phyloP scores from a whole-genome alignment of 1,284 basidiomycete species.

The Macrocybe sp. region DNA sequence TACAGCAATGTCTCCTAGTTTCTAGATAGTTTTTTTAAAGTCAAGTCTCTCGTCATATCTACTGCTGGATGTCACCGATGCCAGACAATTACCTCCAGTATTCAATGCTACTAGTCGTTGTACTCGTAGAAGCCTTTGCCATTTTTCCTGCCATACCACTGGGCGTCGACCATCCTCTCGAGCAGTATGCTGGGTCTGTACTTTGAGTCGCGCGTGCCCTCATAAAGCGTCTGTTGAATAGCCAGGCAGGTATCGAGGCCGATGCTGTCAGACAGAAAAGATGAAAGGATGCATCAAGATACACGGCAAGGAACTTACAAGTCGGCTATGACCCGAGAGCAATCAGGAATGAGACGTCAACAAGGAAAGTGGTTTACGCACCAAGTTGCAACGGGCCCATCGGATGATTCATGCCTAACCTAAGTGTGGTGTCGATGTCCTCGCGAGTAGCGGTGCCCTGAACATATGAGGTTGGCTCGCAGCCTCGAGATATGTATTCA shows the following conservation, averaged over 20 bases:
- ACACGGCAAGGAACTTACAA: constrained; percentile 48
- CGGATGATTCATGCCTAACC: constrained; percentile 93
- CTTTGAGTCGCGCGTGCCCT: constrained; percentile 92
- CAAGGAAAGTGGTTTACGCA: constrained; percentile 22
- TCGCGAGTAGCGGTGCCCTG: constrained; percentile 88
- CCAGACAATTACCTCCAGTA: too few relatives aligned
- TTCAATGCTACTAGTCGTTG: constrained; percentile 14
- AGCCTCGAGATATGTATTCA: not conserved
- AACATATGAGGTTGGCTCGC: constrained; percentile 3
- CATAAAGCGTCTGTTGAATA: constrained; percentile 85
- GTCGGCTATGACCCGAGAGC: constrained; percentile 47
- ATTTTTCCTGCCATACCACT: constrained; percentile 91
- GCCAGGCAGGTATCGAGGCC: constrained; percentile 89
- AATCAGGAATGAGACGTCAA: constrained; percentile 2
- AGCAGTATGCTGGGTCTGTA: constrained; percentile 91
- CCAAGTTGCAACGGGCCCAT: constrained; percentile 90
- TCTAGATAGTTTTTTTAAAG: too few relatives aligned
- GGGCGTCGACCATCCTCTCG: constrained; percentile 94
- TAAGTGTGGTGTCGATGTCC: constrained; percentile 93
- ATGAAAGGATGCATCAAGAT: constrained; percentile 8
- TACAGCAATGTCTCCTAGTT: too few relatives aligned
- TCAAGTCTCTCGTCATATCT: too few relatives aligned
- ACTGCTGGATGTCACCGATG: too few relatives aligned
- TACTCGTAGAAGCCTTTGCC: constrained; percentile 90
- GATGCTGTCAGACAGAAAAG: constrained; percentile 51